A percentile compares a stretch with the other conserved stretches of the same genome.
Evolutionary conservation across 179 eudicot genomes (phyloP).

Genomic region (Sideroxylon spinosum): DNA sequence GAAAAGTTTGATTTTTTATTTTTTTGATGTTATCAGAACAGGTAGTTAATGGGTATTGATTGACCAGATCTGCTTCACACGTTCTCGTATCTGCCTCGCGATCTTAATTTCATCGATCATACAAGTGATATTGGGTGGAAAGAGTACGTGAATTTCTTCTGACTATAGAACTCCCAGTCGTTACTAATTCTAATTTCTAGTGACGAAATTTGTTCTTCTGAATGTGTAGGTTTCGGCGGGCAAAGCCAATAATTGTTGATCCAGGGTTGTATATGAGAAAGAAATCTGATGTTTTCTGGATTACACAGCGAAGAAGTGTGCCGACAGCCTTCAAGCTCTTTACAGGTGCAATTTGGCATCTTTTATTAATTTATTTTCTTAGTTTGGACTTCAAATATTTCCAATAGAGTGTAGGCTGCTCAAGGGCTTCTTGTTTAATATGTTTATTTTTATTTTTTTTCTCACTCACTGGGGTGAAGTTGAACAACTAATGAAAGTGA

Average conservation of each 20-base stretch:
- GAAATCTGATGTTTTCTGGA: constrained; percentile 86
- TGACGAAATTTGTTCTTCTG: constrained; percentile 4
- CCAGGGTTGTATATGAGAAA: constrained; percentile 78
- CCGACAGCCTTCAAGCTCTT: constrained; percentile 91
- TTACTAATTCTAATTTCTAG: not conserved
- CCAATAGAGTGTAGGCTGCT: no score
- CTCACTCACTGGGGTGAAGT: no score
- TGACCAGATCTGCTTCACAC: constrained; percentile 42
- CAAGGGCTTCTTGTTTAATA: no score
- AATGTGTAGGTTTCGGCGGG: constrained; percentile 63
- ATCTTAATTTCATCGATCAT: constrained; percentile 58
- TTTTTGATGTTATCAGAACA: not conserved
- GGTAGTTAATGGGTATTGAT: constrained; percentile 3
- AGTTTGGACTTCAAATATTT: not conserved
- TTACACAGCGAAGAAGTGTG: constrained; percentile 83
- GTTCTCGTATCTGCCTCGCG: constrained; percentile 24
- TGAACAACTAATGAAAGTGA: no score
- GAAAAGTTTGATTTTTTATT: not conserved
- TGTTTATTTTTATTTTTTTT: no score
- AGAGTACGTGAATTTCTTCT: constrained; percentile 49
- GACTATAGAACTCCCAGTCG: not conserved
- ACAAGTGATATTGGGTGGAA: constrained; percentile 83
- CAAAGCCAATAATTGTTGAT: constrained; percentile 76
- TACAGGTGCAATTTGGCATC: constrained; percentile 54
- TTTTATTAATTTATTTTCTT: not conserved